Evolutionary conservation across 306 rosid species (phyloP), one percentile per base, ranked within the genome.

Genomic region (Rosa persica): DNA sequence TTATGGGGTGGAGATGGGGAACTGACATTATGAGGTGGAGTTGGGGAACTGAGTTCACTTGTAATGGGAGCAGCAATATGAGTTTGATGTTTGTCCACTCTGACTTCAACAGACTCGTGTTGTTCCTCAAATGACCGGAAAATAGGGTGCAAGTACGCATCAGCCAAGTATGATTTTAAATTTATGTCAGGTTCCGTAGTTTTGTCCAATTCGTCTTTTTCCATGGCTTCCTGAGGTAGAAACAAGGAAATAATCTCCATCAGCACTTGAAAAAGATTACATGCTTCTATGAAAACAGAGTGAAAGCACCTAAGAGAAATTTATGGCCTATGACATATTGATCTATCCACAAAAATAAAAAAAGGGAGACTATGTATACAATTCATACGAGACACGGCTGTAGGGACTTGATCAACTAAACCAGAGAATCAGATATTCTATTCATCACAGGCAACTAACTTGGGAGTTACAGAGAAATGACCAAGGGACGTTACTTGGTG

Each of bases 91-190:
- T 93, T 96, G 77, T 93, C 96, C 16, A 93, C 93, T 87, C 89
- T 85, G 2, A 96, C 85, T 84, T 93, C 69, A 49, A 88, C 77
- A 61, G 81, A 72, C 73, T 89, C 97, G 12, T 84, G 86, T 76
- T 93, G 88, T 43, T 83, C 90, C 80, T 90, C 94, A 38, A 93
- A 93, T 57, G 99, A 93, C 61, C 49, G 83, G 89, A 93, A 96
- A 64, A 96, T 96, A 10, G 99, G 97, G 80, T 93, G 98, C 91
- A 96, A 81, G 86, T 96, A 96, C 9, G 99, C 95, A 75, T 96
- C 98, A 0, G 92, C 89, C 66, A 96, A 82, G 87, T 85, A 93
- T 34, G 93, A 93, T 78, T 91, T 83, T 76, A 93, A 68, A 89
- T 91, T 90, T 6, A 89, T 75, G 82, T 83, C 84, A 39, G 99